Conservation (phyloP, 768 basidiomycete genomes). For the Pulveroboletus ravenelii region DNA sequence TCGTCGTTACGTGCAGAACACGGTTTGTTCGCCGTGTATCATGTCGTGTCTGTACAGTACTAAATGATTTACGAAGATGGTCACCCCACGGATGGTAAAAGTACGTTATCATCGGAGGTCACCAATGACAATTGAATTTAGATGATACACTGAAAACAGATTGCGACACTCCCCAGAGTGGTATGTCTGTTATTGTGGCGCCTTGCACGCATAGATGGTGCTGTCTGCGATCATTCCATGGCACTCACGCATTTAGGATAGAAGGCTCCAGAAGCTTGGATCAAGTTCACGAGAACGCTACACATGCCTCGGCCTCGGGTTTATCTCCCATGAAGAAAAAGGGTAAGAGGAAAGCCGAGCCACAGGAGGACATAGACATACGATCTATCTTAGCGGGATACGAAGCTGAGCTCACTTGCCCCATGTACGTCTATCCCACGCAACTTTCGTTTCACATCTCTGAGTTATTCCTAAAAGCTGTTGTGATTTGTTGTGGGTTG, state of each 20-base stretch:
- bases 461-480: conserved; percentile 45
- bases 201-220: background rate
- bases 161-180: background rate
- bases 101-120: conserved; percentile 9
- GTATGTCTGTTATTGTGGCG: conserved; percentile 13
- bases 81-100: background rate
- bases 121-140: background rate
- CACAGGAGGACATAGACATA: conserved; percentile 21
- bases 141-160: background rate
- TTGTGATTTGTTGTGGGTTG: conserved; percentile 61
- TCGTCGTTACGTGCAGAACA: background rate
- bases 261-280: background rate
- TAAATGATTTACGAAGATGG: conserved; percentile 5
- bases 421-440: conserved; percentile 51
- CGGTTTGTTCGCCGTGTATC: conserved; percentile 7
- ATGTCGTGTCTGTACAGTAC: background rate
- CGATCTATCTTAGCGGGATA: conserved; percentile 40
- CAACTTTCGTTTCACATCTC: background rate
- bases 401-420: conserved; percentile 64
- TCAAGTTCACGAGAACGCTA: conserved; percentile 4
- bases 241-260: conserved; percentile 9
- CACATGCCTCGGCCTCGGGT: background rate
- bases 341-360: conserved; percentile 40
- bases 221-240: background rate
- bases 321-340: conserved; percentile 31